These are phyloP conservation scores for Cymbopogon citratus DNA, from an alignment of 176 grass and related monocot genomes.

Conservation along the genomic window DNA sequence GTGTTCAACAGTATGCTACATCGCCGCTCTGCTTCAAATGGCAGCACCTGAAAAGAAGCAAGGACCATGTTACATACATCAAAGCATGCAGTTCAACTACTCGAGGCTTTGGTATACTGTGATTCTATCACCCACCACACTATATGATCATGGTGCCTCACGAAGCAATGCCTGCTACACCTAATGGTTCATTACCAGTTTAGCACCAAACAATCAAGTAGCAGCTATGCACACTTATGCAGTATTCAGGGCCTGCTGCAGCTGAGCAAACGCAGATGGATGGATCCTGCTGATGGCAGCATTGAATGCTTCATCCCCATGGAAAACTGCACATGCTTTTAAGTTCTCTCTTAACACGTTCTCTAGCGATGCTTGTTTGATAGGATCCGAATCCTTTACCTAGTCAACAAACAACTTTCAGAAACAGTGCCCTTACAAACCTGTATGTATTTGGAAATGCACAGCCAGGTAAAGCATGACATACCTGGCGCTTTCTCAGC, in stretches of 20 bases:
- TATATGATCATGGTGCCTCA: conserved; percentile 1
- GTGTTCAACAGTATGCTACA: background rate
- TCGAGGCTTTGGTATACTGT: conserved; percentile 17
- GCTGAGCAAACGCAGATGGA: conserved; percentile 89
- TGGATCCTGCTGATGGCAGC: conserved; percentile 85
- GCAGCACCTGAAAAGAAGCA: conserved; percentile 39
- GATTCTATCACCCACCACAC: conserved; percentile 16
- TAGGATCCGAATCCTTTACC: conserved; percentile 70
- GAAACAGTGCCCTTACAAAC: background rate
- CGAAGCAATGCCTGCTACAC: background rate
- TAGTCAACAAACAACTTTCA: conserved; percentile 36
- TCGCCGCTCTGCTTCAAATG: conserved; percentile 5
- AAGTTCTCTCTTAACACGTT: conserved; percentile 80
- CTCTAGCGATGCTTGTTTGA: conserved; percentile 82
- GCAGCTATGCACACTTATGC: conserved; percentile 47
- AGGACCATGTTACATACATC: background rate
- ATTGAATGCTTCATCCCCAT: conserved; percentile 82
- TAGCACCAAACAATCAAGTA: conserved; percentile 38
- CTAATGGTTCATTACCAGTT: background rate
- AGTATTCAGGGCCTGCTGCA: conserved; percentile 89
- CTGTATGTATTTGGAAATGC: background rate
- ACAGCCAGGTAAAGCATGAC: background rate
- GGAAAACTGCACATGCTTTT: conserved; percentile 79
- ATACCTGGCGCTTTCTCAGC: conserved; percentile 78
- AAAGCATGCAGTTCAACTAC: background rate